Conservation (phyloP, 495 filamentous ascomycete genomes). For the Hypoxylon trugodes region DNA sequence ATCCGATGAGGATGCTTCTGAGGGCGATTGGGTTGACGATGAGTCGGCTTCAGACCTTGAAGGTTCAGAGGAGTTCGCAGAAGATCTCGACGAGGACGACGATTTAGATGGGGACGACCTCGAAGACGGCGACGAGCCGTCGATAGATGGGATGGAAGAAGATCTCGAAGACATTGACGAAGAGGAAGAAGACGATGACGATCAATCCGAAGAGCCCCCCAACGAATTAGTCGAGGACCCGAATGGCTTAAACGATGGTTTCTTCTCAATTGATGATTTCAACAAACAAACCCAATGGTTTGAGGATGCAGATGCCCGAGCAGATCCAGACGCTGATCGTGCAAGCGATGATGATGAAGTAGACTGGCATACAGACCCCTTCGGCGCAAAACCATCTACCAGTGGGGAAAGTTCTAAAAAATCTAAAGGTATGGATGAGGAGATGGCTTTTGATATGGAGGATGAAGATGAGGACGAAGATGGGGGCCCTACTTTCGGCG, state of each 20-base stretch:
- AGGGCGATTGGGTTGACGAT: constrained; percentile 49
- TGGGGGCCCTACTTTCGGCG: constrained; percentile 79
- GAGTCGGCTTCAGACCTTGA: constrained; percentile 45
- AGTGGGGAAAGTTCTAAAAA: constrained; percentile 24
- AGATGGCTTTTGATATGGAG: constrained; percentile 33
- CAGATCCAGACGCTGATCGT: constrained; percentile 66
- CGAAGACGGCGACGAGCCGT: constrained; percentile 45
- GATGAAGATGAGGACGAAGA: constrained; percentile 69
- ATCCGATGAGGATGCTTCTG: constrained; percentile 58
- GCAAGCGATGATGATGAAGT: constrained; percentile 81
- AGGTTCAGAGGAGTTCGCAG: constrained; percentile 47
- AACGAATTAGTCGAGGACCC: constrained; percentile 58
- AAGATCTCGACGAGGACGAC: constrained; percentile 56
- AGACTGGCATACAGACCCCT: constrained; percentile 82
- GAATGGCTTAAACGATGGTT: constrained; percentile 84
- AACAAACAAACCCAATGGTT: constrained; percentile 89
- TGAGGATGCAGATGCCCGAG: constrained; percentile 79
- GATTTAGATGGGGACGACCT: constrained; percentile 51
- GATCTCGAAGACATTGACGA: constrained; percentile 46
- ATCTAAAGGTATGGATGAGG: constrained; percentile 30
- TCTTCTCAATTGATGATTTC: constrained; percentile 98
- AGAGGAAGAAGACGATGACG: constrained; percentile 43
- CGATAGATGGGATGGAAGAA: constrained; percentile 47
- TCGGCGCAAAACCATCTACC: constrained; percentile 43
- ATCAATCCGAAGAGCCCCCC: constrained; percentile 44